phyloP scores from a whole-genome alignment of 1,284 basidiomycete species.

The Phenoliferia sp. region DNA sequence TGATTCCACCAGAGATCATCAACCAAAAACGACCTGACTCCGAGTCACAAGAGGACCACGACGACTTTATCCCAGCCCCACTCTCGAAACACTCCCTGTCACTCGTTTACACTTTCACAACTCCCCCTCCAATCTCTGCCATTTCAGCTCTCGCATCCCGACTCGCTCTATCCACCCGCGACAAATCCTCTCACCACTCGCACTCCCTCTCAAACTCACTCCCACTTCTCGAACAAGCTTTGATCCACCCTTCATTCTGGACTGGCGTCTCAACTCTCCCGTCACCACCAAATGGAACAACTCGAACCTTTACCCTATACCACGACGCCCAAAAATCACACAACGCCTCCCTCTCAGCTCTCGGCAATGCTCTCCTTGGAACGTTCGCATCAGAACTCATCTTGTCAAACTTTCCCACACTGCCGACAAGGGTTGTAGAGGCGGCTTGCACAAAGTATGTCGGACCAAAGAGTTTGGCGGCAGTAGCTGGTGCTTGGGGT shows the following conservation, averaged over 20 bases:
- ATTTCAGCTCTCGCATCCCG: conserved; percentile 69
- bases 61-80: background rate
- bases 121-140: conserved; percentile 62
- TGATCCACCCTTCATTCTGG: conserved; percentile 72
- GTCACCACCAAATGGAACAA: background rate
- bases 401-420: conserved; percentile 75
- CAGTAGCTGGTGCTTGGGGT: conserved; percentile 55
- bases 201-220: conserved; percentile 24
- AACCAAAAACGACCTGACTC: background rate
- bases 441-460: conserved; percentile 86
- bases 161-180: conserved; percentile 12
- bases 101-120: conserved; percentile 30
- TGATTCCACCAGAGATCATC: background rate
- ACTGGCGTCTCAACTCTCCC: conserved; percentile 24
- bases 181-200: too few species aligned
- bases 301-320: conserved; percentile 30
- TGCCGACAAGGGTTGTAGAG: conserved; percentile 83
- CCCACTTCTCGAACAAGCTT: conserved; percentile 58
- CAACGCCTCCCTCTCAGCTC: conserved; percentile 72
- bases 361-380: conserved; percentile 88
- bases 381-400: conserved; percentile 85
- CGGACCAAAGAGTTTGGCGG: conserved; percentile 74
- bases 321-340: conserved; percentile 47
- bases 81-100: conserved; percentile 18
- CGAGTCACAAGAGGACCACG: background rate